Evolutionary conservation across 2,329 filamentous ascomycete genomes (phyloP).

Genomic region (Samsoniella hepiali): DNA sequence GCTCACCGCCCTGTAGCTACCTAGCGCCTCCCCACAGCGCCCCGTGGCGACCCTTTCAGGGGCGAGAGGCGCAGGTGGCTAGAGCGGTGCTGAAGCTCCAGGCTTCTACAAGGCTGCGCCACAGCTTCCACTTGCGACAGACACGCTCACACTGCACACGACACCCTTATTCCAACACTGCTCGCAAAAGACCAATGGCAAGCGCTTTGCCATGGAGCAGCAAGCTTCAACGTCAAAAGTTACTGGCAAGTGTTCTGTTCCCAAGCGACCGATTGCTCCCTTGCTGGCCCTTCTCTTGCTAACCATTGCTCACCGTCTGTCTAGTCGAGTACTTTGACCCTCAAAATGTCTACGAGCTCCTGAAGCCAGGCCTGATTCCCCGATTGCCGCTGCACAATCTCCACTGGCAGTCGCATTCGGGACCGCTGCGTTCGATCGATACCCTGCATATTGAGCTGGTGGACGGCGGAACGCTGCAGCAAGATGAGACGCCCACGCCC

Average conservation of each 20-base stretch:
- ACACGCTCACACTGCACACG: background rate
- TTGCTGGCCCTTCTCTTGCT: too few species aligned
- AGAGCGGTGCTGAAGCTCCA: background rate
- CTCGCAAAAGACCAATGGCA: conserved; percentile 16
- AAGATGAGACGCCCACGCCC: conserved; percentile 40
- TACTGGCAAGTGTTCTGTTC: conserved; percentile 53
- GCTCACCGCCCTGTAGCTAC: conserved; percentile 11
- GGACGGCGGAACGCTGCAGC: conserved; percentile 44
- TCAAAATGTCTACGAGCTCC: conserved; percentile 77
- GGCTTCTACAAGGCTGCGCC: background rate
- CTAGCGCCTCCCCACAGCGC: background rate
- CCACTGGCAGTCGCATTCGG: conserved; percentile 93
- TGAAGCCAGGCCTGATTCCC: conserved; percentile 72
- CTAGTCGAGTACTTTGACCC: conserved; percentile 96
- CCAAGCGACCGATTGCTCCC: background rate
- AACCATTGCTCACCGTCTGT: conserved; percentile 19
- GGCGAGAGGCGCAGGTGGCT: background rate
- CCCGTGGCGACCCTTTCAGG: conserved; percentile 2
- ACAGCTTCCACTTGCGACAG: conserved; percentile 6
- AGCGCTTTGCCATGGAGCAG: conserved; percentile 54
- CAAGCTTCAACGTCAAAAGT: conserved; percentile 72
- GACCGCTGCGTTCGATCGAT: conserved; percentile 88
- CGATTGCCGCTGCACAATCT: conserved; percentile 85
- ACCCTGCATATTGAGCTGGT: conserved; percentile 87
- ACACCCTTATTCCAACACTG: background rate